phyloP scores from a whole-genome alignment of 2,329 filamentous ascomycete genomes.

The Alternaria ventricosa region DNA sequence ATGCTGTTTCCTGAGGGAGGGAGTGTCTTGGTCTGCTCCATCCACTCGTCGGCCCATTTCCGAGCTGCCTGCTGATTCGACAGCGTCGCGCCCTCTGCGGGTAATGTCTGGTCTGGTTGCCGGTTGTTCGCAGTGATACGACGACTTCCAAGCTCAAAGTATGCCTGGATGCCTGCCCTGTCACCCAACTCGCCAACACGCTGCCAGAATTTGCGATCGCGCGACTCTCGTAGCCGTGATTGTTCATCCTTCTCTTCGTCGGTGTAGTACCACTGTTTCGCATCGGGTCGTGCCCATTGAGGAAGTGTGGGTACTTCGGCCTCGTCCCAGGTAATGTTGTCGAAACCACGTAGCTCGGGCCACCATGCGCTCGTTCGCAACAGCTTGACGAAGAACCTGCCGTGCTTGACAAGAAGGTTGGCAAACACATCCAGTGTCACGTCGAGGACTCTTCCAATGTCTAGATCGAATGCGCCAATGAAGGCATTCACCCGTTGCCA shows the following conservation, averaged over 20 bases:
- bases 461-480: constrained; percentile 95
- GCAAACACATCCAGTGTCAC: constrained; percentile 95
- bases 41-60: constrained; percentile 67
- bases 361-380: constrained; percentile 95
- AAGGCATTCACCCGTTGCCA: constrained; percentile 93
- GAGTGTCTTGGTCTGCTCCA: constrained; percentile 77
- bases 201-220: constrained; percentile 82
- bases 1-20: constrained; percentile 87
- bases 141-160: constrained; percentile 84
- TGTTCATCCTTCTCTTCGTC: constrained; percentile 72
- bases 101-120: constrained; percentile 40
- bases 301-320: constrained; percentile 73
- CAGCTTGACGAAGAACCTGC: constrained; percentile 92
- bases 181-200: constrained; percentile 68
- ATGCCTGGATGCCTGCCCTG: constrained; percentile 74
- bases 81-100: constrained; percentile 22
- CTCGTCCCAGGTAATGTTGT: constrained; percentile 56
- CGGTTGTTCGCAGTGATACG: constrained; percentile 58
- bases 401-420: constrained; percentile 89
- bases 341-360: constrained; percentile 71
- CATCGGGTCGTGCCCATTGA: constrained; percentile 80
- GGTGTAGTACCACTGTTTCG: constrained; percentile 65
- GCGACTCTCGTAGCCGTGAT: constrained; percentile 62
- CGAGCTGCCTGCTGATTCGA: constrained; percentile 53
- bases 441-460: constrained; percentile 92